Percentiles rank a stretch among this genome's conserved stretches.
Evolutionary conservation across 148 eudicot species (phyloP).

Genomic region (Rhododendron ovatum): DNA sequence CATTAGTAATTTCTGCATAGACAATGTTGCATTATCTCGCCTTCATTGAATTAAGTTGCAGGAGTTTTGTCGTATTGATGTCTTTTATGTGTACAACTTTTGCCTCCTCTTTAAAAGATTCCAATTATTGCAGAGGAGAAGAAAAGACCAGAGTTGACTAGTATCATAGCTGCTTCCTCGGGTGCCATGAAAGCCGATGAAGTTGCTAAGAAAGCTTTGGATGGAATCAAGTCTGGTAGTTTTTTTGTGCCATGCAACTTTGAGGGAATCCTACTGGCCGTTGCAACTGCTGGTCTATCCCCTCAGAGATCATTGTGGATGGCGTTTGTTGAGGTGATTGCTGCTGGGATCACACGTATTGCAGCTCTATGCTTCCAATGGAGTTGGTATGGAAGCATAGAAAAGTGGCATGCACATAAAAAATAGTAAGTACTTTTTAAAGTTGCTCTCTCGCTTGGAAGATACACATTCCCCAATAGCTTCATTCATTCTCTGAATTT

Average conservation of each 20-base stretch:
- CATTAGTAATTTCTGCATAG: neutral
- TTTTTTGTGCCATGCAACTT: conserved; percentile 83
- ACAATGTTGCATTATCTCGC: neutral
- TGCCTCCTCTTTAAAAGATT: neutral
- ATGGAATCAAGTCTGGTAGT: conserved; percentile 61
- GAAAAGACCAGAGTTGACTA: conserved; percentile 60
- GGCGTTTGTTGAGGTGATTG: conserved; percentile 83
- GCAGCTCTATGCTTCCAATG: conserved; percentile 68
- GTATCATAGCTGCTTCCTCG: conserved; percentile 70
- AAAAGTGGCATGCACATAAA: conserved; percentile 55
- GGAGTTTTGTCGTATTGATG: neutral
- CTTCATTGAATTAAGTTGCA: neutral
- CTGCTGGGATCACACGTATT: conserved; percentile 54
- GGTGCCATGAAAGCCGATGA: conserved; percentile 83
- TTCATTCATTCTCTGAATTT: neutral
- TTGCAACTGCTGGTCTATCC: conserved; percentile 80
- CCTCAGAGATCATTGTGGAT: conserved; percentile 78
- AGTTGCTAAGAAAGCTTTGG: conserved; percentile 69
- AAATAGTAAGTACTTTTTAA: conserved; percentile 27
- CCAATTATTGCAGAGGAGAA: conserved; percentile 53
- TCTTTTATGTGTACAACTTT: neutral
- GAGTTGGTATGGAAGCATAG: conserved; percentile 71
- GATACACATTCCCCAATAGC: neutral
- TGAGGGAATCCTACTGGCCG: conserved; percentile 55
- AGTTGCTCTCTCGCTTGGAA: neutral